Conservation (phyloP, 306 rosid species). For the Castanospermum australe region DNA sequence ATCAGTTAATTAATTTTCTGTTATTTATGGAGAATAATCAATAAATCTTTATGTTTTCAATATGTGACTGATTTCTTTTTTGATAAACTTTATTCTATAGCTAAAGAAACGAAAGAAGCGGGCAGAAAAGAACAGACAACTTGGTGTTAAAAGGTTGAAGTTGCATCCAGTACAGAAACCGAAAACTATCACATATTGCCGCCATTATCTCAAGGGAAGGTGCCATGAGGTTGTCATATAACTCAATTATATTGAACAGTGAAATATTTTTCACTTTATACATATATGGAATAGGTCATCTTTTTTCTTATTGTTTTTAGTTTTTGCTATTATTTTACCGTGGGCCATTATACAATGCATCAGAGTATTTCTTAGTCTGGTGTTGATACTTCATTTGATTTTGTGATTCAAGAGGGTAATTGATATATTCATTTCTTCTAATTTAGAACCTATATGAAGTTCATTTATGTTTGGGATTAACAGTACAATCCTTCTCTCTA, state of each 20-base stretch:
- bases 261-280: background rate
- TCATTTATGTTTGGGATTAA: slow-evolving; percentile 5
- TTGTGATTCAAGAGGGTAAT: background rate
- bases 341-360: background rate
- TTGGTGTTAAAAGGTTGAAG: slow-evolving; percentile 75
- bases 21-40: slow-evolving; percentile 7
- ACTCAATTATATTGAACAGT: background rate
- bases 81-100: slow-evolving; percentile 40
- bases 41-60: background rate
- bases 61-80: slow-evolving; percentile 5
- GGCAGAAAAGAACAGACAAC: slow-evolving; percentile 70
- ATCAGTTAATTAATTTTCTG: slow-evolving; percentile 10
- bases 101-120: slow-evolving; percentile 47
- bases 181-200: slow-evolving; percentile 56
- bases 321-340: background rate
- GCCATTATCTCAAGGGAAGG: slow-evolving; percentile 71
- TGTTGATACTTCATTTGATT: slow-evolving; percentile 16
- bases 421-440: background rate
- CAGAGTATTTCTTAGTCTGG: background rate
- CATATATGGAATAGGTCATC: background rate
- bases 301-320: background rate
- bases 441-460: background rate
- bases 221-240: slow-evolving; percentile 67
- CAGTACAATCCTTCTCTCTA: background rate
- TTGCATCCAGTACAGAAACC: slow-evolving; percentile 50